Evolutionary conservation across 345 rosid genomes (phyloP).

Genomic region (Corchorus capsularis): DNA sequence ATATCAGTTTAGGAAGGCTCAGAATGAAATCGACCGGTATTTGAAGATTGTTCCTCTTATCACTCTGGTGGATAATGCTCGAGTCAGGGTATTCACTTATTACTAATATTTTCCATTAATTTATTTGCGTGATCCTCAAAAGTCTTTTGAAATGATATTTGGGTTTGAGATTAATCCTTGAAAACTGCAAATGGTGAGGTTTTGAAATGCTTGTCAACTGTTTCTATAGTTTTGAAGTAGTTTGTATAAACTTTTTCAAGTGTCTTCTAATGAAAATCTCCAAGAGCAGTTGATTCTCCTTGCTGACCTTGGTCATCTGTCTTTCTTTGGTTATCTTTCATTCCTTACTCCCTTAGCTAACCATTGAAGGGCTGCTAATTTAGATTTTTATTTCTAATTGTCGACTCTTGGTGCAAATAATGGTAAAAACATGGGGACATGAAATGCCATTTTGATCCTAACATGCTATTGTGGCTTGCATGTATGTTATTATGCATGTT

Average conservation of each 20-base stretch:
- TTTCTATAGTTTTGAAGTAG: background rate
- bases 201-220: background rate
- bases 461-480: background rate
- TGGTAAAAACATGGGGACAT: background rate
- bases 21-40: conserved; percentile 90
- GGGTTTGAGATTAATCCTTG: background rate
- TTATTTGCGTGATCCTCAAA: background rate
- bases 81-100: conserved; percentile 64
- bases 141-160: conserved; percentile 5
- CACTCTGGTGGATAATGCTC: conserved; percentile 93
- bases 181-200: background rate
- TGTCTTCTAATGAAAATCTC: conserved; percentile 2
- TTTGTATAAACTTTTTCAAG: background rate
- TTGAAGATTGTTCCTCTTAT: conserved; percentile 92
- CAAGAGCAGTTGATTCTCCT: background rate
- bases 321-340: background rate
- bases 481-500: background rate
- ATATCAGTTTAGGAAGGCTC: conserved; percentile 93
- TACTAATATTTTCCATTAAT: background rate
- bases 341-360: background rate
- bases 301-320: background rate
- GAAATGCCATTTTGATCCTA: background rate
- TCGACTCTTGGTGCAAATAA: background rate
- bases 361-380: background rate
- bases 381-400: conserved; percentile 1